phyloP scores from a whole-genome alignment of 225 moss, liverwort and hornwort genomes.

The Sphagnum tenellum region DNA sequence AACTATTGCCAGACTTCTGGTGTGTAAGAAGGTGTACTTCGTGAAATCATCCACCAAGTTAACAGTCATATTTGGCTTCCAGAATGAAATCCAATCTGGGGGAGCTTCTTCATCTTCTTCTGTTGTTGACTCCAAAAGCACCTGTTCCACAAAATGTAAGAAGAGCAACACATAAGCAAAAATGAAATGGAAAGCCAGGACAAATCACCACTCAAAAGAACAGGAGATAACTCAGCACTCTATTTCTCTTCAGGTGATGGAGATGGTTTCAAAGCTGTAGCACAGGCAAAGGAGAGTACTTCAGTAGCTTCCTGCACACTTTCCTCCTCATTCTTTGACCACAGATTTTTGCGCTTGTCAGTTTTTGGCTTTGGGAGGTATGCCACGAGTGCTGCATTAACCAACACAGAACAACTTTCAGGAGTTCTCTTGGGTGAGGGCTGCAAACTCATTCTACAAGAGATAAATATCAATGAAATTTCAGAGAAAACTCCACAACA shows the following conservation, averaged over 20 bases:
- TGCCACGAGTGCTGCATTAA: slow-evolving; percentile 54
- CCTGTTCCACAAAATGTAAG: slow-evolving; percentile 16
- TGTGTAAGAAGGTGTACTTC: slow-evolving; percentile 25
- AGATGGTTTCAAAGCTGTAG: no score
- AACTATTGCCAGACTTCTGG: no score
- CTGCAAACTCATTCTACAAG: no score
- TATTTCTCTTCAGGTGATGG: no score
- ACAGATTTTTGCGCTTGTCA: slow-evolving; percentile 69
- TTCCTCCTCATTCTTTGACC: slow-evolving; percentile 36
- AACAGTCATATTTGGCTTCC: slow-evolving; percentile 85
- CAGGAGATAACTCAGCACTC: no score
- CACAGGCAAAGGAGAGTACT: slow-evolving; percentile 3
- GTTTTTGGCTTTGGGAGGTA: slow-evolving; percentile 72
- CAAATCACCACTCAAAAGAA: no score
- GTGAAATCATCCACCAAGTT: slow-evolving; percentile 90
- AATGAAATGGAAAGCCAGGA: no score
- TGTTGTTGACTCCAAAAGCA: slow-evolving; percentile 17
- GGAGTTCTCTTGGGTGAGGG: no score
- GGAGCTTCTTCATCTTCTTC: slow-evolving; percentile 33
- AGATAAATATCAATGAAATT: no score
- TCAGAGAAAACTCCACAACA: no score
- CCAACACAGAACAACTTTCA: no score
- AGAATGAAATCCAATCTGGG: slow-evolving; percentile 66
- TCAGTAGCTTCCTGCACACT: slow-evolving; percentile 11
- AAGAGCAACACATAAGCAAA: no score